These are phyloP conservation scores for Gillenia trifoliata DNA, from an alignment of 306 rosid species.

Conservation along the genomic window DNA sequence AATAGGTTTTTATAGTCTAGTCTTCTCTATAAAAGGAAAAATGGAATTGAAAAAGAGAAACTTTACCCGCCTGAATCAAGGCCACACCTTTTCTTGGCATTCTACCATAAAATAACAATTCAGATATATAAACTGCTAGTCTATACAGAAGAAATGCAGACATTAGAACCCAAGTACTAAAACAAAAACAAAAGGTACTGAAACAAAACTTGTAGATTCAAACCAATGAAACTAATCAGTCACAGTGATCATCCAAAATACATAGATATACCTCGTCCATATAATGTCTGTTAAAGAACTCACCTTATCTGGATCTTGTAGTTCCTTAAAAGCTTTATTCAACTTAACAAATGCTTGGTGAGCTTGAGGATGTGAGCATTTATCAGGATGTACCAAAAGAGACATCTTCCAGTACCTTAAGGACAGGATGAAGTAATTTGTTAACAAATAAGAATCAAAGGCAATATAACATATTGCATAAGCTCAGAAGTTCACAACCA, in stretches of 20 bases:
- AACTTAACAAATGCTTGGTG: slow-evolving; percentile 83
- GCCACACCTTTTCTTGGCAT: neutral
- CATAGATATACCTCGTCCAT: neutral
- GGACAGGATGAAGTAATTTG: neutral
- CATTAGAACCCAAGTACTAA: neutral
- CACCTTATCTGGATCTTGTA: slow-evolving; percentile 77
- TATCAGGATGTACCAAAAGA: slow-evolving; percentile 98
- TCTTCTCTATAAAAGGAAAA: neutral
- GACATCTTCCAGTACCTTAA: slow-evolving; percentile 92
- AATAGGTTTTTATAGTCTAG: neutral
- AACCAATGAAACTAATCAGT: neutral
- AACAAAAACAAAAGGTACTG: neutral
- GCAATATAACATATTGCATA: neutral
- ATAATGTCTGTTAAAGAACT: neutral
- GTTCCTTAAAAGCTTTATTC: slow-evolving; percentile 87
- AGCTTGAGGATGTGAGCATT: slow-evolving; percentile 95
- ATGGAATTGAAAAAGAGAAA: neutral
- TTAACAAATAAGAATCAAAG: neutral
- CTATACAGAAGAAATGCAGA: neutral
- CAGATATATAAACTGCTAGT: no score
- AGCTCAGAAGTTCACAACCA: neutral
- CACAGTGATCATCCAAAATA: neutral
- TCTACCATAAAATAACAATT: no score
- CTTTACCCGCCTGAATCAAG: neutral
- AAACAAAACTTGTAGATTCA: neutral